Base-by-base conservation (phyloP, 2,329 filamentous ascomycete species). In the Purpureocillium lavendulum region DNA sequence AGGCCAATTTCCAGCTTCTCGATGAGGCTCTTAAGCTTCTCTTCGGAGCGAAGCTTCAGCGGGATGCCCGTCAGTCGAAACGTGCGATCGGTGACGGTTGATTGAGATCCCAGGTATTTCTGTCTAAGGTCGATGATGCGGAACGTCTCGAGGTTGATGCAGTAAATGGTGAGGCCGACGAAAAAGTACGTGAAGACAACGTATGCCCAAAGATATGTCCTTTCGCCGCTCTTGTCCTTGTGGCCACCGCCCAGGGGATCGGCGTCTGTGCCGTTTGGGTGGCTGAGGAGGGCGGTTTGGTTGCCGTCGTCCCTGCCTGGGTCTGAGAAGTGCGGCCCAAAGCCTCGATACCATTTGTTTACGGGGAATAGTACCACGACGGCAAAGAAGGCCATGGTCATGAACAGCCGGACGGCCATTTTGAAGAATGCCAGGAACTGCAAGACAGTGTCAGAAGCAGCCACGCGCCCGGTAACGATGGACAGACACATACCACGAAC, bases 151-250 rank as follows among this genome's bases (percentile, higher is more conserved):
- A 75, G 74, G 42, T 90, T 79, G 52, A 97, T 80, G 49, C 90
- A 76, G 57, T 89, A 94, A 11, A 96, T 67, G 0, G 86, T 84
- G 32, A 97, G 64, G 2, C 70, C 77, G 6, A 84, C 90, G 60
- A 97, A 98, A 37, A 97, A 72, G 65, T 96, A 98, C 1, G 88
- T 86, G 52, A 98, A 98, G n/a, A 85, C 70, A 12, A 95, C 76
- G 55, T 97, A 96, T 53, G 90, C 85, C 88, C 90, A 96, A 2
- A 96, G 66, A 52, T 89, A 95, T 7, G 51, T 45, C 10, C 40
- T 50, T 30, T 61, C 57, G 36, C 53, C 56, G 36, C 57, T 58
- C 39, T 47, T 52, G 31, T 64, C 61, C 45, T 58, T 58, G 29
- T 58, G 55, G 28, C 59, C 55, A 37, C 53, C 62, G 35, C 60